Base-by-base conservation (phyloP, 495 filamentous ascomycete genomes). In the Pseudomonodictys pantanalensis region DNA sequence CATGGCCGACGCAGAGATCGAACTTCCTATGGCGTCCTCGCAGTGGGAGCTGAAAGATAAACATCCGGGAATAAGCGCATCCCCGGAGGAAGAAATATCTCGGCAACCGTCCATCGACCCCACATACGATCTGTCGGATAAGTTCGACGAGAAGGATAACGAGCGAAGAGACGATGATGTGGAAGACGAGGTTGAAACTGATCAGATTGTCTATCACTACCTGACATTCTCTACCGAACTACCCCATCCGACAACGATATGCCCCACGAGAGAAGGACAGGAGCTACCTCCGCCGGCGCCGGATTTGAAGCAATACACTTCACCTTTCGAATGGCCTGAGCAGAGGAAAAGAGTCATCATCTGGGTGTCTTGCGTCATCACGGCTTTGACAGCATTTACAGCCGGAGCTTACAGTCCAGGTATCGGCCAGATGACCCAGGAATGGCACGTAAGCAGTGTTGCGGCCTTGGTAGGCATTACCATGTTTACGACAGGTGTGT, bases 331-430 rank as follows among this genome's bases (percentile, higher is more conserved):
- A 15, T 96, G 91, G 91, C 81, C 87, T 0, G 60, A 69, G 63
- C 75, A 73, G 25, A 82, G 84, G 42, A 96, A 96, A 66, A 79
- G 76, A 10, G 70, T 89, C 69, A 85, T 87, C 67, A 83, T 90
- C n/a, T 80, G 75, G 69, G 78, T 96, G 30, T 87, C 87, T 1
- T 92, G 87, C 69, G 68, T 80, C 20, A 87, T 88, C 1, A 95
- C 91, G 0, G 80, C 81, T 7, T 71, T 92, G 58, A 89, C 90
- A 0, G 91, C 89, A 26, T 95, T 91, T 69, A 83, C 86, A 0
- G 88, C 91, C 0, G 91, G 92, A 12, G 83, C 91, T 11, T 91
- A 93, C 73, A 86, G 84, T 20, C 83, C 88, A 0, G 81, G 86
- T 0, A 73, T 84, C 1, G 64, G 70, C 1, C 79, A 90, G 46